A percentile compares a stretch with the other conserved stretches of the same genome.
Conservation (phyloP, 352 stramenopile species). For the Globisporangium carolinianum region DNA sequence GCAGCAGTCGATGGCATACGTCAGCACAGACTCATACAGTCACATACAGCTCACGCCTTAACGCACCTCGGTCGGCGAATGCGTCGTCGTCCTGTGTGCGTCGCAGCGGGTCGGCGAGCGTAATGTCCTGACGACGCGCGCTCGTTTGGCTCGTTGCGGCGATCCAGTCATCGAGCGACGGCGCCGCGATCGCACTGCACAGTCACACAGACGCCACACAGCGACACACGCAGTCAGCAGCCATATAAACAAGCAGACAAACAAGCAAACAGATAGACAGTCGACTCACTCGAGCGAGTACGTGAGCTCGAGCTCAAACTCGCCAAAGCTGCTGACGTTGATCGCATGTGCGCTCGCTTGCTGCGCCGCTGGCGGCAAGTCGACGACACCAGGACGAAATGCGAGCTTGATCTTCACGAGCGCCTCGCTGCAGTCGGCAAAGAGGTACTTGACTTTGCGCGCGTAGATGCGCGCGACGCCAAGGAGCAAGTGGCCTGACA, state of each 20-base stretch:
- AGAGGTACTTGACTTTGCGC: conserved; percentile 97
- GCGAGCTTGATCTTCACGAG: conserved; percentile 99
- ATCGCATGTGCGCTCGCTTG: conserved; percentile 68
- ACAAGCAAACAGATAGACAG: background rate
- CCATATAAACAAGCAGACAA: background rate
- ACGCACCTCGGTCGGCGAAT: conserved; percentile 41
- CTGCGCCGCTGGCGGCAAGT: conserved; percentile 58
- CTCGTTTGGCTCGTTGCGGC: conserved; percentile 66
- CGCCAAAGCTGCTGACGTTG: conserved; percentile 81
- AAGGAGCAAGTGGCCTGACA: conserved; percentile 96
- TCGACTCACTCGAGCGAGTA: conserved; percentile 77
- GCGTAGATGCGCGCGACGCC: conserved; percentile 99
- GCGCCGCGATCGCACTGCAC: conserved; percentile 44
- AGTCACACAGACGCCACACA: conserved; percentile 1
- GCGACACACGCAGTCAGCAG: background rate
- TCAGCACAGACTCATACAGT: too few relatives aligned
- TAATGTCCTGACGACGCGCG: conserved; percentile 80
- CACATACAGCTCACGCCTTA: too few relatives aligned
- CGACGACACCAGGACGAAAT: conserved; percentile 82
- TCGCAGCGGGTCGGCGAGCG: conserved; percentile 61
- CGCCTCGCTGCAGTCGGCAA: conserved; percentile 97
- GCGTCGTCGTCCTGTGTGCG: conserved; percentile 40
- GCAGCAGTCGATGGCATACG: background rate
- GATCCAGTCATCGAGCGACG: conserved; percentile 80
- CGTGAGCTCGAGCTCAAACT: conserved; percentile 80